Conservation (phyloP, 345 rosid genomes). For the Melaleuca alternifolia region DNA sequence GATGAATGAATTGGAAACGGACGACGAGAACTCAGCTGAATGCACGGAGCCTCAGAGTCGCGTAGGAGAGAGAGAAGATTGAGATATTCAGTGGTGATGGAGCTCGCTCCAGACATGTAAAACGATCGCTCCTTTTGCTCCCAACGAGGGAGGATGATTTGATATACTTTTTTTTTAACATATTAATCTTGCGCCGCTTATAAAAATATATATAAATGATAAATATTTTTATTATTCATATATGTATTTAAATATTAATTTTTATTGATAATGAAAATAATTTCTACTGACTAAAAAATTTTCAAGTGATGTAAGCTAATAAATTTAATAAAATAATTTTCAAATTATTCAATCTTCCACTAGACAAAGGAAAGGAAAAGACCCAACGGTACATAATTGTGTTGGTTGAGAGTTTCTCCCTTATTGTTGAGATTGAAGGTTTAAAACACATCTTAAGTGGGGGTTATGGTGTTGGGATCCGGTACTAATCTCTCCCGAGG, state of each 20-base stretch:
- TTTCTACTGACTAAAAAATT: fast-evolving
- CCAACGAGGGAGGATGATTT: no score
- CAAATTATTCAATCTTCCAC: not conserved
- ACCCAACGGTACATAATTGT: no score
- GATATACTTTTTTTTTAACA: no score
- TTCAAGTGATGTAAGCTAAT: fast-evolving
- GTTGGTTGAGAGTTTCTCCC: no score
- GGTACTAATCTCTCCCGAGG: no score
- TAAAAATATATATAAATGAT: not conserved
- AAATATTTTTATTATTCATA: no score
- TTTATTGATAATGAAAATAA: not conserved
- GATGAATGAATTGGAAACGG: not conserved
- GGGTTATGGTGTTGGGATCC: no score
- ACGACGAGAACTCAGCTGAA: not conserved
- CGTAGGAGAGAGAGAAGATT: not conserved
- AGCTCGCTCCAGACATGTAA: no score
- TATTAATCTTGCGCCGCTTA: not conserved
- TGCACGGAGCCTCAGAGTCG: not conserved
- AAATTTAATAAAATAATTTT: fast-evolving
- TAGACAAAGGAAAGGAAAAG: fast-evolving
- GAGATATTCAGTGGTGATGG: no score
- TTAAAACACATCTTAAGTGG: no score
- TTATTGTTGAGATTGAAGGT: no score
- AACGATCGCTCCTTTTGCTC: no score
- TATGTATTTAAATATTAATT: fast-evolving